phyloP scores from a whole-genome alignment of 1,284 basidiomycete species.

The Schizophyllum amplum region DNA sequence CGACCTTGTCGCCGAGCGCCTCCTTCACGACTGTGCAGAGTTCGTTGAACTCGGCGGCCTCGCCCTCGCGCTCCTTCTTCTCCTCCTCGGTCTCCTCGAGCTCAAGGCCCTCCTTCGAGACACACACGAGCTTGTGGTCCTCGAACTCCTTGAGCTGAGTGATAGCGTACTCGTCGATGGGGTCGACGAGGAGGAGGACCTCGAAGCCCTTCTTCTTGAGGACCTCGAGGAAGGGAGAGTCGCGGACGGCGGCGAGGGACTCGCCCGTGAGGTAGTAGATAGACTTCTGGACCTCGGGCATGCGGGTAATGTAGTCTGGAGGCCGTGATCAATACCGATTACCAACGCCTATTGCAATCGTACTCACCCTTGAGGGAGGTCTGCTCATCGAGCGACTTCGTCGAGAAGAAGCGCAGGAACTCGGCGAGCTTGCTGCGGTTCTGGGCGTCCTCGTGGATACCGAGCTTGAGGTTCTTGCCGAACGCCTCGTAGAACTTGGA shows the following conservation, averaged over 20 bases:
- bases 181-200: constrained; percentile 95
- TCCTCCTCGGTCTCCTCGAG: constrained; percentile 99
- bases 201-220: constrained; percentile 99
- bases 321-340: constrained; percentile 6
- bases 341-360: background rate
- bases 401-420: constrained; percentile 98
- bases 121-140: constrained; percentile 95
- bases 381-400: constrained; percentile 89
- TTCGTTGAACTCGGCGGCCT: constrained; percentile 79
- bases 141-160: constrained; percentile 99
- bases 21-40: constrained; percentile 97
- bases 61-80: constrained; percentile 88
- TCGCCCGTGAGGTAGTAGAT: constrained; percentile 99
- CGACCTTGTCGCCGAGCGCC: constrained; percentile 97
- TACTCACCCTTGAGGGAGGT: constrained; percentile 85
- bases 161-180: constrained; percentile 96
- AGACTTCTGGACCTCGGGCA: constrained; percentile 99
- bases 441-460: constrained; percentile 98
- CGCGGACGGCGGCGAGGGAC: constrained; percentile 84
- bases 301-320: constrained; percentile 97
- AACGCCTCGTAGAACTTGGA: constrained; percentile 95
- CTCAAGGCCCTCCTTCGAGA: constrained; percentile 99
- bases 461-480: constrained; percentile 97
- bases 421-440: constrained; percentile 99
- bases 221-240: constrained; percentile 98